A percentile compares a stretch with the other conserved stretches of the same genome.
These are phyloP conservation scores for Platanthera guangdongensis DNA, from an alignment of 106 monocot genomes.

Conservation along the genomic window DNA sequence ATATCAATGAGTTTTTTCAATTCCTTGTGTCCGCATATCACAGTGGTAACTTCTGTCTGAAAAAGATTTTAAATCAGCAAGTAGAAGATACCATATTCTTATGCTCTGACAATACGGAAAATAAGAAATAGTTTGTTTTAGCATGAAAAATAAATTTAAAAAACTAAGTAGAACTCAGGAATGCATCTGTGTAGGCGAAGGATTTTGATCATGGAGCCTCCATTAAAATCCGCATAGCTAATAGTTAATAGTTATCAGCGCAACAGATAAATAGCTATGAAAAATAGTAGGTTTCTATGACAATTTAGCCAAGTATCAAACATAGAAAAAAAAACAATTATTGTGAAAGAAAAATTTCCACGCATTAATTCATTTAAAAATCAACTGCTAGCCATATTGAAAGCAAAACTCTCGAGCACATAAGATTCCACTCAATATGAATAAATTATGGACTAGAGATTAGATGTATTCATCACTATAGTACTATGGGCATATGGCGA, in stretches of 20 bases:
- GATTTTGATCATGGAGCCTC: background rate
- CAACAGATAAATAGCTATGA: background rate
- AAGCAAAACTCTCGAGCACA: background rate
- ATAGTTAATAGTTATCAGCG: background rate
- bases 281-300: background rate
- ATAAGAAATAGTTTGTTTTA: background rate
- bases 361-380: background rate
- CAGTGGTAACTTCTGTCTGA: constrained; percentile 90
- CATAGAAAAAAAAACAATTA: background rate
- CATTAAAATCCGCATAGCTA: background rate
- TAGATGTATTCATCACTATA: background rate
- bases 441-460: background rate
- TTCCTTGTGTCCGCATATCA: constrained; percentile 89
- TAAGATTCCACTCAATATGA: background rate
- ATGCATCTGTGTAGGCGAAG: background rate
- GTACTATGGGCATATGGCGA: background rate
- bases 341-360: background rate
- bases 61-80: background rate
- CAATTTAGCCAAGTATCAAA: background rate
- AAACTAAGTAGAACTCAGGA: background rate
- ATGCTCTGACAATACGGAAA: background rate
- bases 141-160: background rate
- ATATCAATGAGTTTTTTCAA: constrained; percentile 81
- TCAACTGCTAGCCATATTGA: background rate
- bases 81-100: background rate